These are phyloP conservation scores for Xylaria intraflava DNA, from an alignment of 495 filamentous ascomycete species.

Conservation along the genomic window DNA sequence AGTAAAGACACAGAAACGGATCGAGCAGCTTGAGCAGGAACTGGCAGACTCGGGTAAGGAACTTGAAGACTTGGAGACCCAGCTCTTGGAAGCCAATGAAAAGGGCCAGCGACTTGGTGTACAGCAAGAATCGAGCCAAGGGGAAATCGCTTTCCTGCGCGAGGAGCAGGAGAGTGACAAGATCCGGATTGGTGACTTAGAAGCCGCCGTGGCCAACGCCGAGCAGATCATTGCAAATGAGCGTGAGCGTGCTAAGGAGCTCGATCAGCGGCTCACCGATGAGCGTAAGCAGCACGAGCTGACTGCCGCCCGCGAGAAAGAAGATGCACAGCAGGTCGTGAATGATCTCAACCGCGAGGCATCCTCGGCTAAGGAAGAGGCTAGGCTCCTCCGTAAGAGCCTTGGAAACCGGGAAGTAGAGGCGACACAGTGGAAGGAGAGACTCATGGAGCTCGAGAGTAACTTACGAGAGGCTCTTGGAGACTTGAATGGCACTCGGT, in stretches of 20 bases:
- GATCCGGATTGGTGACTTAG: constrained; percentile 92
- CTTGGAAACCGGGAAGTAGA: constrained; percentile 82
- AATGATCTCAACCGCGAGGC: constrained; percentile 79
- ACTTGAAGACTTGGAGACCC: constrained; percentile 67
- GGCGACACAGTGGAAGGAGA: constrained; percentile 79
- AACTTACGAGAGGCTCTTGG: constrained; percentile 75
- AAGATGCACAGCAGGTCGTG: constrained; percentile 66
- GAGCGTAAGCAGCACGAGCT: constrained; percentile 84
- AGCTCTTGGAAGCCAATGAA: constrained; percentile 69
- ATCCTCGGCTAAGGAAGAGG: constrained; percentile 79
- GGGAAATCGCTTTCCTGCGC: constrained; percentile 88
- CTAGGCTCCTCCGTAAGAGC: constrained; percentile 68
- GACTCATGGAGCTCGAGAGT: constrained; percentile 80
- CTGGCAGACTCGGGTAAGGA: constrained; percentile 69
- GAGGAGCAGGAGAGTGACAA: constrained; percentile 98
- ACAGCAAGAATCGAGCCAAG: constrained; percentile 85
- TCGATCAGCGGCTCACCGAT: constrained; percentile 67
- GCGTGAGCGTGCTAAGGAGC: constrained; percentile 67
- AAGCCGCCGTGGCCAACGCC: constrained; percentile 67
- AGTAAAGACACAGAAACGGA: constrained; percentile 52
- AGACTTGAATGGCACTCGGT: constrained; percentile 80
- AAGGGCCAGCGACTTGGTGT: constrained; percentile 81
- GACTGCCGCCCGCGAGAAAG: constrained; percentile 77
- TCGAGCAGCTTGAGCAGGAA: constrained; percentile 68
- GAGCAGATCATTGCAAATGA: constrained; percentile 70